A percentile compares a stretch with the other conserved stretches of the same genome.
These are phyloP conservation scores for Phytopythium sindhum DNA, from an alignment of 352 stramenopile species.

Conservation along the genomic window DNA sequence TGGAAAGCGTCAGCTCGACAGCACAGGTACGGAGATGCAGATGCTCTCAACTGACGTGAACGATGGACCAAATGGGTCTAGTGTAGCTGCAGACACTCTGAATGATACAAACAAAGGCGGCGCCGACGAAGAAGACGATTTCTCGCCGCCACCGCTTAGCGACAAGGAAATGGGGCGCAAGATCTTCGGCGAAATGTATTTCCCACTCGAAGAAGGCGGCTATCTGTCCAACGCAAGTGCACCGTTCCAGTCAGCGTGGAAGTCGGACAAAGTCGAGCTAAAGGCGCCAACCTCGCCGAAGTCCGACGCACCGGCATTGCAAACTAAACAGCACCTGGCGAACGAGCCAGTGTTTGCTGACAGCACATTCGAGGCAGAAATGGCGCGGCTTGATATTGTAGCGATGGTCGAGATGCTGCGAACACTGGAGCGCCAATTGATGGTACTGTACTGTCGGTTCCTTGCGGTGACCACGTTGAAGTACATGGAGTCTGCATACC, in stretches of 20 bases:
- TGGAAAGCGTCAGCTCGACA: not conserved
- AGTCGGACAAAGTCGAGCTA: constrained; percentile 22
- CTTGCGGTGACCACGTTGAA: constrained; percentile 16
- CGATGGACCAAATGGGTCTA: not conserved
- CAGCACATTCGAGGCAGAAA: constrained; percentile 21
- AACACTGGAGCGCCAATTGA: constrained; percentile 23
- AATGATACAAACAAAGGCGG: not conserved
- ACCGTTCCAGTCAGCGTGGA: constrained; percentile 32
- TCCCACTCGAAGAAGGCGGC: constrained; percentile 78
- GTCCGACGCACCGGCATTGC: not conserved
- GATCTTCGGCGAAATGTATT: constrained; percentile 86
- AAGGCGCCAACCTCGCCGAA: constrained; percentile 12
- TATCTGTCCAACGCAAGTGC: constrained; percentile 51
- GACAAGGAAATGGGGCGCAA: constrained; percentile 83
- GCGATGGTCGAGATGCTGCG: constrained; percentile 16
- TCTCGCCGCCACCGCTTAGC: constrained; percentile 27
- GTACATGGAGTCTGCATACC: not conserved
- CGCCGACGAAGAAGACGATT: not conserved
- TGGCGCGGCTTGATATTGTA: constrained; percentile 16
- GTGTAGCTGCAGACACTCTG: not conserved
- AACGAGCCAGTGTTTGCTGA: not conserved
- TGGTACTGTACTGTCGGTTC: constrained; percentile 32
- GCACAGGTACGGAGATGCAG: not conserved
- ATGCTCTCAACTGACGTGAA: not conserved
- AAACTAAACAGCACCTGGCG: not conserved